Conservation (phyloP, 2,329 filamentous ascomycete species). For the Colletotrichum camelliae region DNA sequence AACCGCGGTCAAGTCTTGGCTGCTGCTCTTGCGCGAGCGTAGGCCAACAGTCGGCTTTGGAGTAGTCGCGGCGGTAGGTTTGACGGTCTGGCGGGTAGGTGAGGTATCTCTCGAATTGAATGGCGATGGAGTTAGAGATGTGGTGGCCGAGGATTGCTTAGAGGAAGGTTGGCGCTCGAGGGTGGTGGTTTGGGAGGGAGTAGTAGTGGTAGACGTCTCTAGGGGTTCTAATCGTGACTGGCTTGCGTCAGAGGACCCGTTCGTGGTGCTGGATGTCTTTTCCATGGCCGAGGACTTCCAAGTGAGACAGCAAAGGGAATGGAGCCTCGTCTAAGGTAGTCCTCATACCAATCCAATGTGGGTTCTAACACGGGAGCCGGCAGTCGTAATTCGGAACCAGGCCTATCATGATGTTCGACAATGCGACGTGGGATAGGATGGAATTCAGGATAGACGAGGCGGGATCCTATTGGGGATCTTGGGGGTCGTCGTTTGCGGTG, state of each 20-base stretch:
- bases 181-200: slow-evolving; percentile 30
- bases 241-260: slow-evolving; percentile 30
- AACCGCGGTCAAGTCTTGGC: slow-evolving; percentile 67
- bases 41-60: slow-evolving; percentile 37
- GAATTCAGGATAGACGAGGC: background rate
- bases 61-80: slow-evolving; percentile 38
- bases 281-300: slow-evolving; percentile 38
- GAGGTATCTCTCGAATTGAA: slow-evolving; percentile 52
- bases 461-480: background rate
- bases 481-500: background rate
- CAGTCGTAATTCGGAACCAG: slow-evolving; percentile 16
- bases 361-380: slow-evolving; percentile 23
- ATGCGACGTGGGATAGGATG: slow-evolving; percentile 18
- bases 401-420: slow-evolving; percentile 23
- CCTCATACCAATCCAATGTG: slow-evolving; percentile 22
- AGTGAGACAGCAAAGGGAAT: slow-evolving; percentile 25
- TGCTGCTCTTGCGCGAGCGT: slow-evolving; percentile 70
- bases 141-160: slow-evolving; percentile 41
- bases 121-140: slow-evolving; percentile 41
- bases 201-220: slow-evolving; percentile 24
- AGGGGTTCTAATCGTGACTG: slow-evolving; percentile 18
- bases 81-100: slow-evolving; percentile 45
- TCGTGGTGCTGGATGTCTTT: slow-evolving; percentile 35
- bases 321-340: slow-evolving; percentile 13
- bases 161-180: slow-evolving; percentile 32